Base-by-base conservation (phyloP, 805 yeast species). In the Clavispora carvajalis region DNA sequence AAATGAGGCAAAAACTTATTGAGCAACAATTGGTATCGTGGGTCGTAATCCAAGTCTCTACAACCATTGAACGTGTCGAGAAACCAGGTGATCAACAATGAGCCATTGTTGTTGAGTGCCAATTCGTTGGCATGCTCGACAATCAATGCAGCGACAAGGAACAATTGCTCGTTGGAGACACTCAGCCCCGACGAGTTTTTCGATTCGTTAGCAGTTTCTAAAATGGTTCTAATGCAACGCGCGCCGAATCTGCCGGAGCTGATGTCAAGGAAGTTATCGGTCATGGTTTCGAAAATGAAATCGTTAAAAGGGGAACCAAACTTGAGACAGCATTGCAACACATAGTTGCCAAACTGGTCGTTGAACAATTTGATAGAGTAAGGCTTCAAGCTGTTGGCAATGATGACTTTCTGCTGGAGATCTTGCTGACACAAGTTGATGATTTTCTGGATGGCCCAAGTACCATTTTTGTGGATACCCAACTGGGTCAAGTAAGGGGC, bases 371-470 rank as follows among this genome's bases (percentile, higher is more conserved):
- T 86, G 1, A 85, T 86, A 35, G 93, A 77, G 55, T 84, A 89
- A 1, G 95, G 93, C 44, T 78, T 76, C 47, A 93, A 73, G 30
- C 88, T 77, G 19, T 76, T 68, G 7, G 82, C 80, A 33, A 93
- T 85, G 36, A 84, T 58, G 51, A 71, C 65, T 59, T 78, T 82
- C 39, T 66, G 72, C 45, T 62, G 69, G 30, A 42, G 51, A 22
- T 59, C 62, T 53, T 80, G 36, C 77, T 73, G 33, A 73, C 79
- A 36, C 79, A 79, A 47, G 49, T 80, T 84, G 51, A 93, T 89
- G 62, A 93, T 82, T 62, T 91, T 93, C 62, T 93, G 99, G 18
- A 96, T 95, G 2, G 97, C 98, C 99, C 99, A 93, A 5, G 99
- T 93, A 46, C 99, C 99, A 60, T 93, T 93, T 57, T 93, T 93